phyloP scores from a whole-genome alignment of 2,329 filamentous ascomycete species.

The Magnaporthiopsis rhizophila region DNA sequence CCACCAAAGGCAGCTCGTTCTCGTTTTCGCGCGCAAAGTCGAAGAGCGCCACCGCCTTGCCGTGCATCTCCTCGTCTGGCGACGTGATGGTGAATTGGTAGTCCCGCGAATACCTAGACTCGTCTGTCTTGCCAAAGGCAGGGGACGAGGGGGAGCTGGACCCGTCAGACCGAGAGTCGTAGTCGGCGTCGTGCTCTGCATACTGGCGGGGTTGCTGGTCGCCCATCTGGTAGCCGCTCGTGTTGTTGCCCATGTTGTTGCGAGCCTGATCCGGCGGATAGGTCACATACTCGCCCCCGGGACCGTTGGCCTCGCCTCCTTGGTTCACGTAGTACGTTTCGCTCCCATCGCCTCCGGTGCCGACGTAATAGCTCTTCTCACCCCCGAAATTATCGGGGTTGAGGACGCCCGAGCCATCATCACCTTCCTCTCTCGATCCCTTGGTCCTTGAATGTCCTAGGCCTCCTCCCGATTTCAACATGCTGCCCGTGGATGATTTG shows the following conservation, averaged over 20 bases:
- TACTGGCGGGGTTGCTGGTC: slow-evolving; percentile 38
- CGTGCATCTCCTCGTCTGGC: slow-evolving; percentile 95
- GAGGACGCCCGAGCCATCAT: slow-evolving; percentile 30
- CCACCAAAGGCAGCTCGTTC: slow-evolving; percentile 85
- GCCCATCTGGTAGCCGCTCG: slow-evolving; percentile 31
- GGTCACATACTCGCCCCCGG: slow-evolving; percentile 72
- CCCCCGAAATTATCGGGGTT: slow-evolving; percentile 44
- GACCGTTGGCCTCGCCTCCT: slow-evolving; percentile 62
- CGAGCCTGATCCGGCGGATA: slow-evolving; percentile 60
- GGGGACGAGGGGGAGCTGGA: slow-evolving; percentile 54
- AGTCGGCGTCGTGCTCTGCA: slow-evolving; percentile 38
- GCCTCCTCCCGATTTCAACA: background rate
- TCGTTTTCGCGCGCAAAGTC: slow-evolving; percentile 94
- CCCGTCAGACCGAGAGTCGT: slow-evolving; percentile 47
- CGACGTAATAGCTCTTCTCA: slow-evolving; percentile 60
- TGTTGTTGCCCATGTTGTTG: slow-evolving; percentile 46
- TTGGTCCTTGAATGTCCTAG: slow-evolving; percentile 38
- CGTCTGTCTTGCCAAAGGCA: slow-evolving; percentile 51
- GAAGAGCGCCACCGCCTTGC: slow-evolving; percentile 89
- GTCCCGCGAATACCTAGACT: slow-evolving; percentile 78
- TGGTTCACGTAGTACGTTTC: slow-evolving; percentile 69
- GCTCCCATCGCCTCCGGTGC: slow-evolving; percentile 60
- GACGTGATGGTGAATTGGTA: slow-evolving; percentile 94
- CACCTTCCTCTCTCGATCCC: slow-evolving; percentile 32
- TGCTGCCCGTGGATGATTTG: slow-evolving; percentile 55